Percentiles rank a stretch among this genome's conserved stretches.
phyloP scores from a whole-genome alignment of 2,329 filamentous ascomycete species.

The Orbilia ellipsospora region DNA sequence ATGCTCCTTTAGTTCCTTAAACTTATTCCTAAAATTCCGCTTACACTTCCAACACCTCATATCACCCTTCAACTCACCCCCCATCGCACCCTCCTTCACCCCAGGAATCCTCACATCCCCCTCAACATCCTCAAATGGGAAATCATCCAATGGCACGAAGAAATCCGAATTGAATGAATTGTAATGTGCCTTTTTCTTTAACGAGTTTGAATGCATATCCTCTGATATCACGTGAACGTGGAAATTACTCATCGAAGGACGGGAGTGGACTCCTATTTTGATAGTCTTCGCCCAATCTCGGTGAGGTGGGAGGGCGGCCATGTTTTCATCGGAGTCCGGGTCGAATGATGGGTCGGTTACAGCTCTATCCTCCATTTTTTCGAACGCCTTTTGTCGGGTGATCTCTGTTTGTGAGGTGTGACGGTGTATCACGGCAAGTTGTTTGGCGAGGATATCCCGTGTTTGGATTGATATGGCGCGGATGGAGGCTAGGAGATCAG shows the following conservation, averaged over 20 bases:
- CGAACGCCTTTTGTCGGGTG: slow-evolving; percentile 73
- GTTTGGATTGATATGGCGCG: slow-evolving; percentile 65
- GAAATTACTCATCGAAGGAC: slow-evolving; percentile 90
- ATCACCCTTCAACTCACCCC: slow-evolving; percentile 72
- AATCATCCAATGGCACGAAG: slow-evolving; percentile 80
- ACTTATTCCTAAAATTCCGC: slow-evolving; percentile 77
- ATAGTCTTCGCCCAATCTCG: slow-evolving; percentile 82
- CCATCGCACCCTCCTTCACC: slow-evolving; percentile 62
- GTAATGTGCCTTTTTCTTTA: slow-evolving; percentile 89
- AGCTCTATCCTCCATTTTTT: slow-evolving; percentile 65
- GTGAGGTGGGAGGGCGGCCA: slow-evolving; percentile 28
- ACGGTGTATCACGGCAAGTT: slow-evolving; percentile 78
- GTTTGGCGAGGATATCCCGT: slow-evolving; percentile 74
- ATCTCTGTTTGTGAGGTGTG: slow-evolving; percentile 72
- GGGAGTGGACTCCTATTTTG: slow-evolving; percentile 80
- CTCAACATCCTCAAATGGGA: slow-evolving; percentile 71
- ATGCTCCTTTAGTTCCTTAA: slow-evolving; percentile 79
- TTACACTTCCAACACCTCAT: slow-evolving; percentile 88
- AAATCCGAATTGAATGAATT: slow-evolving; percentile 84
- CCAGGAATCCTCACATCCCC: slow-evolving; percentile 71
- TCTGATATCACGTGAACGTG: slow-evolving; percentile 88
- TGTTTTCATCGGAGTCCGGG: slow-evolving; percentile 49
- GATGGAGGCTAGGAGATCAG: slow-evolving; percentile 24
- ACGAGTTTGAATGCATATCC: slow-evolving; percentile 77
- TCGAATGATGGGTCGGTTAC: slow-evolving; percentile 58